Conservation (phyloP, 208 protist species). For the Trypanosoma avium region DNA sequence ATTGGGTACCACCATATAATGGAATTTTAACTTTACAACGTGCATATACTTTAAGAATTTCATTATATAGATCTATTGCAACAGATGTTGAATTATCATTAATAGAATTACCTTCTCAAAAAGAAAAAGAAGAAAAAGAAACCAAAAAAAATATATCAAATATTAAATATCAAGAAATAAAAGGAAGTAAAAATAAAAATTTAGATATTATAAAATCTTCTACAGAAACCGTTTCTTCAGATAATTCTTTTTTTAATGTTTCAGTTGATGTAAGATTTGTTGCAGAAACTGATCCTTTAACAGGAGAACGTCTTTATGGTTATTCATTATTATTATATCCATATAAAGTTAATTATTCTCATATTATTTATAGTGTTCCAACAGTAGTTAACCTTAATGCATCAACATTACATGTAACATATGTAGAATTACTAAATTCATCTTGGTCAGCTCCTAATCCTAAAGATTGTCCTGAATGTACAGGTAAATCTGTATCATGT, state of each 20-base stretch:
- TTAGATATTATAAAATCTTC: not conserved
- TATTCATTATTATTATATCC: slow-evolving; percentile 77
- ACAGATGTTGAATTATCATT: slow-evolving; percentile 34
- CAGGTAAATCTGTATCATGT: slow-evolving; percentile 54
- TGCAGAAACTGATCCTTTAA: slow-evolving; percentile 35
- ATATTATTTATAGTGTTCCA: slow-evolving; percentile 27
- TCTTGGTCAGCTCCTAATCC: slow-evolving; percentile 58
- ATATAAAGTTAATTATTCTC: slow-evolving; percentile 28
- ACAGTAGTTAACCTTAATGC: slow-evolving; percentile 36
- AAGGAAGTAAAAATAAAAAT: not conserved
- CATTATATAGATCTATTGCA: slow-evolving; percentile 55
- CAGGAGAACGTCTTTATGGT: slow-evolving; percentile 70
- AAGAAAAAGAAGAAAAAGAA: too few species aligned
- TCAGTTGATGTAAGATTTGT: slow-evolving; percentile 58
- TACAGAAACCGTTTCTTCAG: not conserved
- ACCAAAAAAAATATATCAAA: not conserved
- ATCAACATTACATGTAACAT: slow-evolving; percentile 25
- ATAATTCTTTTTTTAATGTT: slow-evolving; percentile 12
- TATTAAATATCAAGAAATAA: not conserved
- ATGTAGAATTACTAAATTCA: slow-evolving; percentile 44
- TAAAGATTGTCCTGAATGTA: slow-evolving; percentile 70
- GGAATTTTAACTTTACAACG: slow-evolving; percentile 46
- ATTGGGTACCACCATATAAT: slow-evolving; percentile 40
- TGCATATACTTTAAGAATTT: slow-evolving; percentile 49
- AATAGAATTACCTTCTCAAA: not conserved